Base-by-base conservation (phyloP, 495 filamentous ascomycete genomes). In the Pyrenula aspistea region DNA sequence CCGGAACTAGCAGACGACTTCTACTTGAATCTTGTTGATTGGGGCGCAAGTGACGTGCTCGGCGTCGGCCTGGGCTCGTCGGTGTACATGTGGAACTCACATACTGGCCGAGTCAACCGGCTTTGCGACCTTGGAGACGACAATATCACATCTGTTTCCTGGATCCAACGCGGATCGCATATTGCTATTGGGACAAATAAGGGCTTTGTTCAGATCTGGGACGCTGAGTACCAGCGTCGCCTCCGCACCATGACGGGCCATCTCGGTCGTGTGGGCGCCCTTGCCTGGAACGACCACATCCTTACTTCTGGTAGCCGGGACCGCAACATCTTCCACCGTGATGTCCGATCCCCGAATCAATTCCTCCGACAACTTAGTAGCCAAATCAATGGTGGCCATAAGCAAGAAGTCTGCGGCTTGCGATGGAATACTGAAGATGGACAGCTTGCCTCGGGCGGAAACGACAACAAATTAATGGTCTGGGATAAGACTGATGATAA, bases 81-180 rank as follows among this genome's bases (percentile, higher is more conserved):
- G 54, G 93, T 98, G n/a, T 98, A 96, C 65, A 93, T 97, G 88
- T 98, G 93, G 91, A 94, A 95, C 65, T 91, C 91, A 11, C 81
- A 85, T 52, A 82, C 85, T 1, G 91, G 92, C 53, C 75, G 83
- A 36, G 93, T 97, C 15, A 93, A 86, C 49, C 94, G 92, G 72
- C 79, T 97, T 0, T 97, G 94, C 67, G 91, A 95, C 49, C 77
- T 98, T 11, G 84, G 85, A 59, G 91, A 95, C 62, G 93, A 98
- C 66, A 92, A 83, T 0, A 91, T 98, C 2, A 97, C 93, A 10
- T 95, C 89, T 60, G 93, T 98, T 20, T 94, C 83, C 59, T 98
- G 93, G 93, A 98, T 98, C 59, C 93, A 98, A 67, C 73, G 85
- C 57, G 93, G 93, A 24, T 94, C 91, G 0, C 94, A 98, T 71